A percentile compares a stretch with the other conserved stretches of the same genome.
phyloP scores from a whole-genome alignment of 2,329 filamentous ascomycete species.

The Pseudogymnoascus sp. region DNA sequence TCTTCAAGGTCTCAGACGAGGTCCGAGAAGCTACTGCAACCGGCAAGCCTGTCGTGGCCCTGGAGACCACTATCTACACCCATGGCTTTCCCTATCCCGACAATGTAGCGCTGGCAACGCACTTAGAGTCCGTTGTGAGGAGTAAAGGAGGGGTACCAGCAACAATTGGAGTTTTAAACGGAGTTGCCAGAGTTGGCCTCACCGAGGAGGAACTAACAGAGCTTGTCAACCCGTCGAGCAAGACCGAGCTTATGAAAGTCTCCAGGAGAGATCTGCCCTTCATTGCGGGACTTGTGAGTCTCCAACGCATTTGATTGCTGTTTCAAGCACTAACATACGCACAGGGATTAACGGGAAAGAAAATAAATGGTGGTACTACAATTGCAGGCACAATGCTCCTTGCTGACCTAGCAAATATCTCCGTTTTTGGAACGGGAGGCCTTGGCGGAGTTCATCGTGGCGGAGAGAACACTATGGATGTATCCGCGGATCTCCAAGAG shows the following conservation, averaged over 20 bases:
- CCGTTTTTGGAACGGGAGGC: constrained; percentile 88
- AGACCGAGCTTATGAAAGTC: constrained; percentile 66
- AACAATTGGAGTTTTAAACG: constrained; percentile 81
- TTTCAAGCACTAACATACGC: constrained; percentile 8
- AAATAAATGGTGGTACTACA: constrained; percentile 82
- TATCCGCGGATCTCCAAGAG: constrained; percentile 92
- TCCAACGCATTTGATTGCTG: neutral
- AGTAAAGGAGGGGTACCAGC: constrained; percentile 77
- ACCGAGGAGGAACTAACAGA: constrained; percentile 61
- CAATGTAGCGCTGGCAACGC: constrained; percentile 64
- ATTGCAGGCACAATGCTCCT: constrained; percentile 90
- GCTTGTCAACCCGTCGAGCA: constrained; percentile 58
- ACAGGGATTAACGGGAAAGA: constrained; percentile 57
- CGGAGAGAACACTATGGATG: constrained; percentile 78
- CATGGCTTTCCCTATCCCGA: constrained; percentile 76
- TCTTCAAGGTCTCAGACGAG: constrained; percentile 40
- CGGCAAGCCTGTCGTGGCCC: constrained; percentile 76
- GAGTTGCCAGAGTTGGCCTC: constrained; percentile 74
- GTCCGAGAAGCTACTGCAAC: constrained; percentile 67
- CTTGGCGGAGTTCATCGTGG: constrained; percentile 91
- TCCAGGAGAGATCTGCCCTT: constrained; percentile 83
- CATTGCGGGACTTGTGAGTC: constrained; percentile 64
- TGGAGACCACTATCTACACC: constrained; percentile 96
- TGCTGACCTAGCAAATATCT: constrained; percentile 77
- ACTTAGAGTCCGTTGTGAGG: constrained; percentile 75